Conservation (phyloP, 805 yeast species). For the Starmerella etchellsii region DNA sequence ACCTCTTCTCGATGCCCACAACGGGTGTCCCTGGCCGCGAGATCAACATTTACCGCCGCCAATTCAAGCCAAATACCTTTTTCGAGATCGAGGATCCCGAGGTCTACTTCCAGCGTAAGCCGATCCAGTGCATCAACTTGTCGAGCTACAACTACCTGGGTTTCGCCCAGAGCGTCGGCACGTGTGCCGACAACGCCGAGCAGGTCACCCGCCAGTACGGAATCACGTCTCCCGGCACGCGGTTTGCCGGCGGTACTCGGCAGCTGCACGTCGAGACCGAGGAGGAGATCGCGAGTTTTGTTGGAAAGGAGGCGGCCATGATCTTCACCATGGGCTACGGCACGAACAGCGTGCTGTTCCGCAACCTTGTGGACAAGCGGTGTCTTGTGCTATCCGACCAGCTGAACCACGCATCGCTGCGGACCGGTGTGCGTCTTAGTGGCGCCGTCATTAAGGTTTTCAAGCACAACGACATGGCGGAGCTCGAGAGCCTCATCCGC, state of each 20-base stretch:
- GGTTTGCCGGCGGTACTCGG: constrained; percentile 60
- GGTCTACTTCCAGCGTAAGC: constrained; percentile 51
- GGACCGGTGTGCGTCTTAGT: constrained; percentile 85
- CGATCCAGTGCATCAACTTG: constrained; percentile 67
- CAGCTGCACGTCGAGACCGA: constrained; percentile 68
- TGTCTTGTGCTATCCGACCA: constrained; percentile 90
- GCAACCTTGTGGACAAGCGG: constrained; percentile 70
- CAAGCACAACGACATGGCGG: constrained; percentile 81
- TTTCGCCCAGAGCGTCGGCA: constrained; percentile 89
- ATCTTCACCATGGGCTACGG: constrained; percentile 91
- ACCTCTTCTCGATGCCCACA: constrained; percentile 92
- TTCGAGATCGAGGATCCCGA: constrained; percentile 37
- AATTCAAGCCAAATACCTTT: constrained; percentile 46
- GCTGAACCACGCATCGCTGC: constrained; percentile 86
- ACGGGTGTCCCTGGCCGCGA: constrained; percentile 95
- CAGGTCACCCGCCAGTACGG: constrained; percentile 56
- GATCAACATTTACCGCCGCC: constrained; percentile 68
- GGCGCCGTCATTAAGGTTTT: constrained; percentile 89
- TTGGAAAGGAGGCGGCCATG: constrained; percentile 81
- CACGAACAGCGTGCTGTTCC: constrained; percentile 80
- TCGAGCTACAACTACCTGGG: constrained; percentile 92
- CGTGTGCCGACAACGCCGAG: constrained; percentile 71
- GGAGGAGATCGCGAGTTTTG: constrained; percentile 61
- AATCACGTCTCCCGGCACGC: constrained; percentile 64
- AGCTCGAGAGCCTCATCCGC: constrained; percentile 61